Base-by-base conservation (phyloP, 345 rosid species). In the Sisymbrium altissimum region DNA sequence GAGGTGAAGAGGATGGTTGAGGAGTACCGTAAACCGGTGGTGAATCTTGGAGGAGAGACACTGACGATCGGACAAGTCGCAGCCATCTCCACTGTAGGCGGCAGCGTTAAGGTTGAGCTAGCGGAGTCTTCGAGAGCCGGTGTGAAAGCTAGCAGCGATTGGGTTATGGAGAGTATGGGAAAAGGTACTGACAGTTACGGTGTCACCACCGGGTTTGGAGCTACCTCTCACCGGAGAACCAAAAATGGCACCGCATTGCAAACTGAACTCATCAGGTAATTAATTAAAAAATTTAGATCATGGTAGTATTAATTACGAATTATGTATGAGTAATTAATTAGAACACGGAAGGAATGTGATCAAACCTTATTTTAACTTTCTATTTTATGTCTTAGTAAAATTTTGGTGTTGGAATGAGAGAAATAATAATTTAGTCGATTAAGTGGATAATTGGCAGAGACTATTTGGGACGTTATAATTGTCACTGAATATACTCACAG, bases 31-130 rank as follows among this genome's bases (percentile, higher is more conserved):
- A 85, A 75, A 58, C 86, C 90, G 9, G 74, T 78, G 50, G 91
- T 92, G 9, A 73, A 70, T 58, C 85, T 92, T 0, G 97, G 91
- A 0, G 98, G 98, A 4, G 84, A 88, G 73, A 80, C 83, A 38
- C 72, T 93, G 58, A 93, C 97, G 14, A 82, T 93, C 9, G 96
- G 87, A 25, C 97, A 93, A 78, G 98, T 90, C 1, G 86, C 89
- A 0, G 89, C 93, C 0, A 75, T 87, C 4, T 89, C 98, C 0
- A 46, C 64, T 44, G 67, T 30, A 2, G 81, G 49, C 10, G 48
- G 69, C 0, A 74, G 64, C 0, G 87, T 82, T 18, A 71, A 39
- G 75, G 88, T 89, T 11, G 84, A 84, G 73, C 73, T 88, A 2
- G 73, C 87, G 6, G 93, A 88, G 78, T 33, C 48, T 9, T 75